A percentile compares a stretch with the other conserved stretches of the same genome.
phyloP scores from a whole-genome alignment of 2,329 filamentous ascomycete species.

The Calonectria pseudoturangicola region DNA sequence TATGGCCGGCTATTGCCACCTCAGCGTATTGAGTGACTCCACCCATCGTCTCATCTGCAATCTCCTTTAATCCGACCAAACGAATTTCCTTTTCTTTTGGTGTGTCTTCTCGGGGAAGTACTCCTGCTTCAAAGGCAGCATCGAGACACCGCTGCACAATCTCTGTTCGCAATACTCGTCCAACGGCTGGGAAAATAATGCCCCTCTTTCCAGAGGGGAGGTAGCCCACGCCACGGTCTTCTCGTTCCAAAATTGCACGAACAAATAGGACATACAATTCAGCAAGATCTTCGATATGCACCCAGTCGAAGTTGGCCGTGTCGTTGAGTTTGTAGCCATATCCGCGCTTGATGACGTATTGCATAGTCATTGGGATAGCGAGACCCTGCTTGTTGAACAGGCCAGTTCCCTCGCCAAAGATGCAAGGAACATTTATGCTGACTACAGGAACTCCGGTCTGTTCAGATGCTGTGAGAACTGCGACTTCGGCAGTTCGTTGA shows the following conservation, averaged over 20 bases:
- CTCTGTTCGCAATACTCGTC: constrained; percentile 11
- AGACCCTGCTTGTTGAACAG: constrained; percentile 34
- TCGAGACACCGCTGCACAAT: constrained; percentile 33
- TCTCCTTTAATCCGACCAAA: constrained; percentile 26
- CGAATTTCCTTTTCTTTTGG: constrained; percentile 34
- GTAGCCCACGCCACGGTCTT: constrained; percentile 31
- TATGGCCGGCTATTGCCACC: constrained; percentile 30
- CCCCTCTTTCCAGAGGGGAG: constrained; percentile 30
- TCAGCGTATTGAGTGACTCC: constrained; percentile 37
- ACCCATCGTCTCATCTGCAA: constrained; percentile 37
- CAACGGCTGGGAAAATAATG: constrained; percentile 31
- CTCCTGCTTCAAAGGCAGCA: constrained; percentile 28
- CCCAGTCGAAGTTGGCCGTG: constrained; percentile 33
- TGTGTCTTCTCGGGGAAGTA: constrained; percentile 30
- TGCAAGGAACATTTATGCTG: constrained; percentile 30
- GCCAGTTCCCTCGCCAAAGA: constrained; percentile 30
- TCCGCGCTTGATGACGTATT: constrained; percentile 30
- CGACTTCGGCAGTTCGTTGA: constrained; percentile 31
- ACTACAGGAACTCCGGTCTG: constrained; percentile 32
- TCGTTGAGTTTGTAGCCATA: constrained; percentile 36
- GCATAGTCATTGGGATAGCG: constrained; percentile 29
- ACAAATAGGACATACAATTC: constrained; percentile 33
- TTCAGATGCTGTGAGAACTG: constrained; percentile 22
- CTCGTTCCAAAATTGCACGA: constrained; percentile 25
- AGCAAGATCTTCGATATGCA: constrained; percentile 36